Base-by-base conservation (phyloP, 2,329 filamentous ascomycete species). In the Nemania serpens region DNA sequence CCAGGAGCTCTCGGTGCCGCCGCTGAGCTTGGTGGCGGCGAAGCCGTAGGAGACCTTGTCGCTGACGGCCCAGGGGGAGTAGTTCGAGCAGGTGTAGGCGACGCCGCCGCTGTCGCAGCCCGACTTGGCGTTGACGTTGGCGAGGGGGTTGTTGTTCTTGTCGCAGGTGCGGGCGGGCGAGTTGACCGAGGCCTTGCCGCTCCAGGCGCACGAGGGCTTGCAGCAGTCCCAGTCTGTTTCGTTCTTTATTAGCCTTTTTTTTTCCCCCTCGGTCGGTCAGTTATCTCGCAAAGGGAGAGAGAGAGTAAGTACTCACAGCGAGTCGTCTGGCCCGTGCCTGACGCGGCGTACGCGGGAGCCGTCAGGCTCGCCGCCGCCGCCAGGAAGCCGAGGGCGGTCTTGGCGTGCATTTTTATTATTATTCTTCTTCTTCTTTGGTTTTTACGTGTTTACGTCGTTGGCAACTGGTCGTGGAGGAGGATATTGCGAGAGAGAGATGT, bases 121-220 rank as follows among this genome's bases (percentile, higher is more conserved):
- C 1, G 74, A 75, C 18, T 70, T 74, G n/a, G 76, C 74, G 66
- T 77, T 71, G 57, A 73, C 70, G 65, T 80, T 74, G 15, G 73
- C 70, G 36, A 84, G 70, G 0, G 77, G 78, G 50, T 75, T 76
- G 74, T 84, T 77, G 63, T 77, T 75, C 47, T 70, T 74, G 66
- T 79, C 74, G 70, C 81, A 84, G 22, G 77, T 78, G 5, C 62
- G 70, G 11, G 82, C 79, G 1, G 80, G 79, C 46, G 63, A 66
- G 45, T 72, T 69, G 66, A 82, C 73, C 41, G 71, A 39, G 5
- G 77, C 78, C 68, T 84, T 84, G 45, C 73, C 77, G 33, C 75
- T 73, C 82, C 82, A 79, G 2, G 76, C 75, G 66, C 83, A 86
- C 13, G 80, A 82, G 9, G 82, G 78, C 75, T 87, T 86, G 76